Base-by-base conservation (phyloP, 257 asterid species). In the Rubia yunnanensis region DNA sequence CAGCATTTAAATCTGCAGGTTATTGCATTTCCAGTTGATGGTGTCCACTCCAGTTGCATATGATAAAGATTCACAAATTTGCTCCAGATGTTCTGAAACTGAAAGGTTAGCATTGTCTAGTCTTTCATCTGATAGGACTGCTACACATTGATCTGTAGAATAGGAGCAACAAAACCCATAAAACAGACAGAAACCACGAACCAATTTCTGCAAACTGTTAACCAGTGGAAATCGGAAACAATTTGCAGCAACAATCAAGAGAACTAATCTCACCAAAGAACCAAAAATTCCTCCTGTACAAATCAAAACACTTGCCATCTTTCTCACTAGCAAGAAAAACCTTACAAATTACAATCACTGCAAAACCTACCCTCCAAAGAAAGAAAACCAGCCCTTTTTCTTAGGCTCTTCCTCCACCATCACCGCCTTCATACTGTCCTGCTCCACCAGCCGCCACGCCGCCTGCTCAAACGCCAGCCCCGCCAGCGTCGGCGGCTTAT, bases 401-500 rank as follows among this genome's bases (percentile, higher is more conserved):
- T 94, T 94, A 8, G 97, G 99, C 77, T 84, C 94, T 70, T 92
- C 96, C 80, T 94, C 97, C 83, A 89, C 58, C 94, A 92, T 82
- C 38, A 92, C 97, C 1, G 96, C 97, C 82, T 85, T 80, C 97
- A 94, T 94, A 72, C 89, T 94, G 71, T 94, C 99, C 83, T 94
- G 99, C 84, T 94, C 99, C 46, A 88, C 97, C 86, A 94, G 66
- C 80, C 99, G 79, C 99, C 97, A 94, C 0, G 97, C 99, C 0
- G 97, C 99, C 80, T 94, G 99, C 77, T 94, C 97, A 39, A 94
- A 94, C 0, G 99, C 96, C 77, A 90, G 74, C 18, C 97, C 99
- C 0, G 99, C 97, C 82, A 89, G 57, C 1, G 97, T 88, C 0
- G 99, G 97, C 18, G 99, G 97, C 81, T 86, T 92, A 73, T 92